These are phyloP conservation scores for Aureobasidium sp. DNA, from an alignment of 2,329 filamentous ascomycete genomes.

Conservation along the genomic window DNA sequence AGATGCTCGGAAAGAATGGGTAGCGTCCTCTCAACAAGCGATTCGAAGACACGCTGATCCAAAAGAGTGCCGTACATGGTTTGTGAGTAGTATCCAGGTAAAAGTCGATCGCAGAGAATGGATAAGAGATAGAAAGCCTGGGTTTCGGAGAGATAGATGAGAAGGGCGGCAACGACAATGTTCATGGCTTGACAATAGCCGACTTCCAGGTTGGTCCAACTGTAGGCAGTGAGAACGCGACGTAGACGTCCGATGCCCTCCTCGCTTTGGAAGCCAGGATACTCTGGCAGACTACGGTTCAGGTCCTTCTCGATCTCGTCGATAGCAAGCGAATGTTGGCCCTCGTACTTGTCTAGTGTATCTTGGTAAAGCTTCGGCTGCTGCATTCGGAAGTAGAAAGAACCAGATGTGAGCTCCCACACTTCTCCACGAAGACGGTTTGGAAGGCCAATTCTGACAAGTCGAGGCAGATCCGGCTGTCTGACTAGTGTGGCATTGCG, in stretches of 20 bases:
- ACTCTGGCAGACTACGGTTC: constrained; percentile 92
- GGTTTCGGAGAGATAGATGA: constrained; percentile 96
- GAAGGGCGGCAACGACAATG: constrained; percentile 92
- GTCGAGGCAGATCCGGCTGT: constrained; percentile 94
- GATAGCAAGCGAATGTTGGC: constrained; percentile 85
- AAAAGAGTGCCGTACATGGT: constrained; percentile 98
- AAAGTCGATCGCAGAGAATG: constrained; percentile 79
- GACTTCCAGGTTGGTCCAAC: constrained; percentile 91
- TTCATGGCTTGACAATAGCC: constrained; percentile 99
- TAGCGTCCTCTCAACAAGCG: constrained; percentile 97
- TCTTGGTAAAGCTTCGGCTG: constrained; percentile 77
- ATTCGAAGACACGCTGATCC: constrained; percentile 96
- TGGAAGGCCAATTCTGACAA: constrained; percentile 89
- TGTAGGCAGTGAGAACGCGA: constrained; percentile 90
- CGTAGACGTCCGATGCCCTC: constrained; percentile 87
- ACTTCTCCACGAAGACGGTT: constrained; percentile 89
- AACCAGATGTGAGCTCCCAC: constrained; percentile 92
- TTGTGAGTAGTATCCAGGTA: constrained; percentile 95
- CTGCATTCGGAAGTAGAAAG: constrained; percentile 78
- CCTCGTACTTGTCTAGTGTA: constrained; percentile 73
- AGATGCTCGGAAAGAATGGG: constrained; percentile 96
- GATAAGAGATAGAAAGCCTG: constrained; percentile 95
- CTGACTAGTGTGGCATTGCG: constrained; percentile 86
- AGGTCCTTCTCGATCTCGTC: constrained; percentile 99
- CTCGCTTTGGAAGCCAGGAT: constrained; percentile 92